Base-by-base conservation (phyloP, 805 yeast genomes). In the Myxozyma neotropica region DNA sequence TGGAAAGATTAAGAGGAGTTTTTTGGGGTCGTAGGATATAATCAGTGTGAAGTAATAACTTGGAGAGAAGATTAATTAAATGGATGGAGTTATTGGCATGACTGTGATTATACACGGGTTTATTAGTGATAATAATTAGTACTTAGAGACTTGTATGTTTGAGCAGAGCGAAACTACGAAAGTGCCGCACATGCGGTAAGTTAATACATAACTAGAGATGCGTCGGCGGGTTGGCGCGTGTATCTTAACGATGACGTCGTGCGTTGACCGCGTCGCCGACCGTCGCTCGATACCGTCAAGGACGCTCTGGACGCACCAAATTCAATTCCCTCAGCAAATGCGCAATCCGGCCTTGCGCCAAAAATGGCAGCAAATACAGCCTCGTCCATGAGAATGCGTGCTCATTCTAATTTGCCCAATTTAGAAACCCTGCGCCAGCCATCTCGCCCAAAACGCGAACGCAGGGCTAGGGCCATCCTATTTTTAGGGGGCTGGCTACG, bases 1-100 rank as follows among this genome's bases (percentile, higher is more conserved):
- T 21, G 55, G 31, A 42, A 48, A 48, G 33, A 48, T 48, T n/a
- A 48, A 48, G 35, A 19, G 53, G 21, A 36, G 35, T 24, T 26
- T 46, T 31, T 35, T 46, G 33, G 50, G 50, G n/a, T n/a, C 39
- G 4, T 46, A 39, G 31, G 19, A 13, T 8, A 12, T 13, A 43
- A 12, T 42, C 5, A 8, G 42, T 13, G 12, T n/a, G n/a, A n/a
- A n/a, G n/a, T n/a, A n/a, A n/a, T n/a, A n/a, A 26, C 8, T 44
- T 44, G 48, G 29, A 42, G 7, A 4, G 26, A 27, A 13, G 19
- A 36, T 38, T 15, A 15, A 17, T 38, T 38, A 13, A 38, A 35
- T 13, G 2, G n/a, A 35, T 13, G 38, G 38, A 35, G 38, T 35
- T 35, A 3, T 35, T 35, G 38, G 38, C 38, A 35, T 35, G 12